Evolutionary conservation across 2,329 filamentous ascomycete genomes (phyloP).

Genomic region (Neurospora sp.): DNA sequence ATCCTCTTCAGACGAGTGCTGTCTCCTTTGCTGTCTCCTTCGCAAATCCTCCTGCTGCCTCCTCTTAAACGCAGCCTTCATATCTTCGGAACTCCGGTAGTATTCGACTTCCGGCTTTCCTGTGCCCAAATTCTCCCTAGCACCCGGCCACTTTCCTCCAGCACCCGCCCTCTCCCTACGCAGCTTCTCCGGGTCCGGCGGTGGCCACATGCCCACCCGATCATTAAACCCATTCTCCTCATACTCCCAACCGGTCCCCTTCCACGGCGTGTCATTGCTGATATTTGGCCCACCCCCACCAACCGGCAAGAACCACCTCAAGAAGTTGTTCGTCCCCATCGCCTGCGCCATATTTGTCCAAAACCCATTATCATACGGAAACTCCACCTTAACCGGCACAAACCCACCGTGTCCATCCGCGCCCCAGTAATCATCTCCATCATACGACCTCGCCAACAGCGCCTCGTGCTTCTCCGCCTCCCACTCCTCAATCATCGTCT

Average conservation of each 20-base stretch:
- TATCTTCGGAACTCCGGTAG: constrained; percentile 30
- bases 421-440: constrained; percentile 14
- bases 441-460: constrained; percentile 32
- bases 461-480: constrained; percentile 56
- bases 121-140: constrained; percentile 16
- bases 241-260: constrained; percentile 48
- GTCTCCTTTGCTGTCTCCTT: constrained; percentile 8
- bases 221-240: constrained; percentile 72
- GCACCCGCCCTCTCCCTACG: constrained; percentile 29
- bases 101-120: constrained; percentile 14
- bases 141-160: constrained; percentile 25
- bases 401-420: constrained; percentile 31
- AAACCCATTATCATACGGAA: constrained; percentile 72
- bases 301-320: constrained; percentile 58
- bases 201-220: constrained; percentile 49
- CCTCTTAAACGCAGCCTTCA: constrained; percentile 37
- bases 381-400: constrained; percentile 53
- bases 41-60: constrained; percentile 38
- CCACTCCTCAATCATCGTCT: constrained; percentile 75
- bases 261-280: constrained; percentile 25
- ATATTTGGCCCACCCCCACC: constrained; percentile 43
- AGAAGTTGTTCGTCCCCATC: constrained; percentile 58
- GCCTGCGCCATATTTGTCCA: constrained; percentile 64
- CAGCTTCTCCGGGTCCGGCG: constrained; percentile 51
- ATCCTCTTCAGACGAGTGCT: constrained; percentile 17